A percentile compares a stretch with the other conserved stretches of the same genome.
Evolutionary conservation across 2,329 filamentous ascomycete species (phyloP).

Genomic region (Aplosporella prunicola): DNA sequence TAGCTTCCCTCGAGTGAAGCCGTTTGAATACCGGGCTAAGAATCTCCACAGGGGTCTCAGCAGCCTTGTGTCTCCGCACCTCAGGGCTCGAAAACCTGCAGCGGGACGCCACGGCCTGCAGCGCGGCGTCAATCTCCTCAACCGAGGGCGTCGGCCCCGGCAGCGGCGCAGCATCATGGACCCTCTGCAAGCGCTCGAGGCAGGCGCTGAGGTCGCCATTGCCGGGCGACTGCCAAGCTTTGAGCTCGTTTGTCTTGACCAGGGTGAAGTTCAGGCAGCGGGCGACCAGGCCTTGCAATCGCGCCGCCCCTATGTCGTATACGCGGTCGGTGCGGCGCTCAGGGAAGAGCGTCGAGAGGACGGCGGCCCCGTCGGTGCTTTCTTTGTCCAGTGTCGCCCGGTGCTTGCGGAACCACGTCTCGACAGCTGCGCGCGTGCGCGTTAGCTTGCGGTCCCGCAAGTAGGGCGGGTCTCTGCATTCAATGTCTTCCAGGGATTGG

Average conservation of each 20-base stretch:
- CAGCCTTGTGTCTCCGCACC: slow-evolving; percentile 17
- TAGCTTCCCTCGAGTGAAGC: slow-evolving; percentile 59
- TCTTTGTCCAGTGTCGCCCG: slow-evolving; percentile 47
- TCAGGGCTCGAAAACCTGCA: slow-evolving; percentile 62
- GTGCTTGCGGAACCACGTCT: slow-evolving; percentile 61
- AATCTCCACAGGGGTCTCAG: slow-evolving; percentile 23
- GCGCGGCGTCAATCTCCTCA: slow-evolving; percentile 59
- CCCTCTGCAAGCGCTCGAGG: slow-evolving; percentile 53
- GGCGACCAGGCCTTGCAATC: slow-evolving; percentile 57
- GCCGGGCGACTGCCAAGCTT: slow-evolving; percentile 50
- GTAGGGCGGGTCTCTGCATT: slow-evolving; percentile 31
- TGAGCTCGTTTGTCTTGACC: slow-evolving; percentile 52
- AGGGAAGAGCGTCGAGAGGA: slow-evolving; percentile 69
- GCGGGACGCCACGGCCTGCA: slow-evolving; percentile 58
- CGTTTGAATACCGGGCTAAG: slow-evolving; percentile 51
- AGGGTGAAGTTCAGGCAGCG: slow-evolving; percentile 56
- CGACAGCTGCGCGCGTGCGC: slow-evolving; percentile 33
- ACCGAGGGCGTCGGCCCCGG: slow-evolving; percentile 46
- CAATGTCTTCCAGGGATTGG: slow-evolving; percentile 51
- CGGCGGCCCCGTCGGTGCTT: slow-evolving; percentile 49
- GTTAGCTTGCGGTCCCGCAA: slow-evolving; percentile 23
- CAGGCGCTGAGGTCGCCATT: slow-evolving; percentile 62
- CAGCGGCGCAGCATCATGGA: slow-evolving; percentile 41
- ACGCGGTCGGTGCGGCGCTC: slow-evolving; percentile 69
- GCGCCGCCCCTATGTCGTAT: slow-evolving; percentile 56